Evolutionary conservation across 1,284 basidiomycete species (phyloP).

Genomic region (Coniophora puteana): DNA sequence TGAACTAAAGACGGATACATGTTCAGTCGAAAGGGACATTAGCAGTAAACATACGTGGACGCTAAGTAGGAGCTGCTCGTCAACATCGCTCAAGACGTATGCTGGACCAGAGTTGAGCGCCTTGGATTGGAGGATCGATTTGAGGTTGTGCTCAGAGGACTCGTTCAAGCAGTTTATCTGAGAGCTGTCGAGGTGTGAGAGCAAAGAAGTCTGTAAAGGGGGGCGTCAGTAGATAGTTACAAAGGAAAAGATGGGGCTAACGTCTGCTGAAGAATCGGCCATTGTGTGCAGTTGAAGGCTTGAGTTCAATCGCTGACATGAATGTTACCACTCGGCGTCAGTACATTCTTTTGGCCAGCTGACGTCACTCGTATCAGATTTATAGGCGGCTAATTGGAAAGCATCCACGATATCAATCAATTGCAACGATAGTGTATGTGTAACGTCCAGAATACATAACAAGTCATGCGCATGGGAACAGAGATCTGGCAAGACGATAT

Average conservation of each 20-base stretch:
- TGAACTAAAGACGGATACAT: constrained; percentile 50
- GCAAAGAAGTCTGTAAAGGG: constrained; percentile 45
- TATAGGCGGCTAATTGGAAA: constrained; percentile 3
- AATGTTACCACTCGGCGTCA: too few relatives aligned
- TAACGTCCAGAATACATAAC: neutral
- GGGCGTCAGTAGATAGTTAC: constrained; percentile 9
- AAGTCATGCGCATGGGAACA: neutral
- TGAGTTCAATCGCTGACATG: too few relatives aligned
- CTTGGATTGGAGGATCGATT: constrained; percentile 51
- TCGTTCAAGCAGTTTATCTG: constrained; percentile 82
- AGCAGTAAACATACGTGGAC: constrained; percentile 51
- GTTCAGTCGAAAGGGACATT: constrained; percentile 1
- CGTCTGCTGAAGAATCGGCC: constrained; percentile 22
- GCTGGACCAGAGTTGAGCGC: constrained; percentile 40
- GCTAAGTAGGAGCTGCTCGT: constrained; percentile 74
- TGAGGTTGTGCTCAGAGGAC: constrained; percentile 52
- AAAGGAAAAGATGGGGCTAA: neutral
- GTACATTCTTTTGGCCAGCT: too few relatives aligned
- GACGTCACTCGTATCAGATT: too few relatives aligned
- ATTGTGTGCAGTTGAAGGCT: constrained; percentile 16
- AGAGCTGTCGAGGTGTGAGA: constrained; percentile 55
- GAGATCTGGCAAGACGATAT: neutral
- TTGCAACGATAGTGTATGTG: neutral
- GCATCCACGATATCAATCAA: constrained; percentile 8
- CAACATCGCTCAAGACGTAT: constrained; percentile 75